Conservation (phyloP, 331 rosid genomes). For the Quercus tomentella region DNA sequence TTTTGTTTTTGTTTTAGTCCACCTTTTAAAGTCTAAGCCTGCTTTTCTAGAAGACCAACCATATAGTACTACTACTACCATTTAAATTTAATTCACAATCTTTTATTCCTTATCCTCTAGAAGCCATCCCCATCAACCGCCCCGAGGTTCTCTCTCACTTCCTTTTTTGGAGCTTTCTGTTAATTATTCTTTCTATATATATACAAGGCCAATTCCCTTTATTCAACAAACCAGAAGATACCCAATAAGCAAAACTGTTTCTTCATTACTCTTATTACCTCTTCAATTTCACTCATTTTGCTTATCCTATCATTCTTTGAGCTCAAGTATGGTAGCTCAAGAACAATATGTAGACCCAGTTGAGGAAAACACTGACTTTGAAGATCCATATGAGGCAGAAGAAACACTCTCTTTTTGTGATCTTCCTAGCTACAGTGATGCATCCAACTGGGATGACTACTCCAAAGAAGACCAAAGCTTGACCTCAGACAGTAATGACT, state of each 20-base stretch:
- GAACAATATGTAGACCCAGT: constrained; percentile 6
- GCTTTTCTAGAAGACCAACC: constrained; percentile 30
- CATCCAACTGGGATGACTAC: constrained; percentile 33
- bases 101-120: constrained; percentile 9
- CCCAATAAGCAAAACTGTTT: too few species aligned
- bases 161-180: background rate
- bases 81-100: background rate
- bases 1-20: background rate
- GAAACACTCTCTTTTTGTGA: constrained; percentile 45
- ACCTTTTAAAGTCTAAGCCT: constrained; percentile 2
- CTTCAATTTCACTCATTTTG: background rate
- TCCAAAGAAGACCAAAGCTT: constrained; percentile 30
- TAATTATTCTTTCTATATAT: background rate
- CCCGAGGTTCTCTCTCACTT: background rate
- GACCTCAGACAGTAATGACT: constrained; percentile 33
- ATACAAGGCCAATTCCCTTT: background rate
- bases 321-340: constrained; percentile 10
- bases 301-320: background rate
- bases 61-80: background rate
- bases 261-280: background rate
- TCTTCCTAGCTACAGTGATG: constrained; percentile 33
- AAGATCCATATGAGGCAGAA: constrained; percentile 34
- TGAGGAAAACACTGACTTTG: background rate
- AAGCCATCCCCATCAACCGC: constrained; percentile 16
- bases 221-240: background rate